Conservation (phyloP, 495 filamentous ascomycete genomes). For the Penicillium mononematosum region DNA sequence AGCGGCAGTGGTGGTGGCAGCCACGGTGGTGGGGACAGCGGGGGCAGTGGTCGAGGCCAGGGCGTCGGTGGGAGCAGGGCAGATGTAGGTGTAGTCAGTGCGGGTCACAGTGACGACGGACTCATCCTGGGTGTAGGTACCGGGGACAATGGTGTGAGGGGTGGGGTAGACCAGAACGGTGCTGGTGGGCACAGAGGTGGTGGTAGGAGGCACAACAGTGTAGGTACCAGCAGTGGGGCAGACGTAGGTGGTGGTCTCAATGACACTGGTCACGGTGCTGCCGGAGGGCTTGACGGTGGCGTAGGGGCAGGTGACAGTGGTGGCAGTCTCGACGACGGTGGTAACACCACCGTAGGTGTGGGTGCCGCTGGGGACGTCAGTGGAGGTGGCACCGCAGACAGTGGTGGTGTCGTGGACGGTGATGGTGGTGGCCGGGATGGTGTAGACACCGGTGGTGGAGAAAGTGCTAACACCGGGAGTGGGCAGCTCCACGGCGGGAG, state of each 20-base stretch:
- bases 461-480: conserved; percentile 65
- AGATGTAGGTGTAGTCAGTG: conserved; percentile 67
- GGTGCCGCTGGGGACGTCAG: conserved; percentile 61
- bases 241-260: conserved; percentile 70
- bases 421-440: conserved; percentile 73
- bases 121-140: conserved; percentile 71
- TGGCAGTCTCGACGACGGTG: conserved; percentile 66
- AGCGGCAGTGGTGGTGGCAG: conserved; percentile 26
- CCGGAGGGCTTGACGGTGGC: conserved; percentile 62
- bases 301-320: conserved; percentile 71
- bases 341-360: conserved; percentile 77
- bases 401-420: conserved; percentile 69
- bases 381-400: conserved; percentile 63
- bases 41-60: conserved; percentile 24
- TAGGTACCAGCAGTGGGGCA: conserved; percentile 80
- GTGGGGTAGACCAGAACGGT: conserved; percentile 65
- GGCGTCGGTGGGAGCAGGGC: conserved; percentile 59
- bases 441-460: conserved; percentile 73
- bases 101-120: conserved; percentile 65
- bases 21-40: conserved; percentile 21
- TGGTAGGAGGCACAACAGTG: conserved; percentile 67
- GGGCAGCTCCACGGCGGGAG: conserved; percentile 45
- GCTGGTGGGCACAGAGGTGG: conserved; percentile 54
- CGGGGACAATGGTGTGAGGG: conserved; percentile 62
- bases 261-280: conserved; percentile 66